phyloP scores from a whole-genome alignment of 2,329 filamentous ascomycete genomes.

The Venturia nashicola region DNA sequence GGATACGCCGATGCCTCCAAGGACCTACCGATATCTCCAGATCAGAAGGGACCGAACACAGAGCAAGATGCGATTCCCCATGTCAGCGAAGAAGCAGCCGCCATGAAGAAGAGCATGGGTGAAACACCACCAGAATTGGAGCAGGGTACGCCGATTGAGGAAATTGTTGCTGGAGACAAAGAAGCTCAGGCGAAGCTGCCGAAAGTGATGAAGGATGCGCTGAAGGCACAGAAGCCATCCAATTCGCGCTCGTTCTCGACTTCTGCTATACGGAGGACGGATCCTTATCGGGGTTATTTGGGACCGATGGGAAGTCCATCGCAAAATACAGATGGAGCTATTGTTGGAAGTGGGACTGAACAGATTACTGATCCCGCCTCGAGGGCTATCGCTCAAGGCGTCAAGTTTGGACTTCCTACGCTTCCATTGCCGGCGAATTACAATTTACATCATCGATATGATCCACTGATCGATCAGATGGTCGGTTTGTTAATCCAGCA shows the following conservation, averaged over 20 bases:
- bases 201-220: constrained; percentile 51
- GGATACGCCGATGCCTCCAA: constrained; percentile 2
- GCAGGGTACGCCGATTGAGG: constrained; percentile 52
- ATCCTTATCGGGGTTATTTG: constrained; percentile 20
- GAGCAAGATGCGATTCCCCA: constrained; percentile 38
- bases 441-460: constrained; percentile 70
- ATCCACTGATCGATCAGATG: constrained; percentile 73
- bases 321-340: constrained; percentile 14
- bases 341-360: constrained; percentile 14
- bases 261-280: constrained; percentile 27
- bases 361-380: not conserved
- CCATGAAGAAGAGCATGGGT: constrained; percentile 45
- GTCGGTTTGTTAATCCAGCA: constrained; percentile 85
- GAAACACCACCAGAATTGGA: constrained; percentile 47
- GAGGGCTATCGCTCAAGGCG: constrained; percentile 29
- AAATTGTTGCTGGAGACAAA: constrained; percentile 44
- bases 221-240: constrained; percentile 30
- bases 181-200: constrained; percentile 50
- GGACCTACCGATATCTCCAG: constrained; percentile 3
- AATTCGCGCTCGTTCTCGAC: constrained; percentile 47
- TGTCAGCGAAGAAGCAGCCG: constrained; percentile 53
- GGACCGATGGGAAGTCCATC: constrained; percentile 15
- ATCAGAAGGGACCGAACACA: constrained; percentile 33
- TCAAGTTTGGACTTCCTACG: constrained; percentile 66
- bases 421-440: constrained; percentile 50